These are phyloP conservation scores for Boletus semigastroideus DNA, from an alignment of 1,284 basidiomycete species.

Conservation along the genomic window DNA sequence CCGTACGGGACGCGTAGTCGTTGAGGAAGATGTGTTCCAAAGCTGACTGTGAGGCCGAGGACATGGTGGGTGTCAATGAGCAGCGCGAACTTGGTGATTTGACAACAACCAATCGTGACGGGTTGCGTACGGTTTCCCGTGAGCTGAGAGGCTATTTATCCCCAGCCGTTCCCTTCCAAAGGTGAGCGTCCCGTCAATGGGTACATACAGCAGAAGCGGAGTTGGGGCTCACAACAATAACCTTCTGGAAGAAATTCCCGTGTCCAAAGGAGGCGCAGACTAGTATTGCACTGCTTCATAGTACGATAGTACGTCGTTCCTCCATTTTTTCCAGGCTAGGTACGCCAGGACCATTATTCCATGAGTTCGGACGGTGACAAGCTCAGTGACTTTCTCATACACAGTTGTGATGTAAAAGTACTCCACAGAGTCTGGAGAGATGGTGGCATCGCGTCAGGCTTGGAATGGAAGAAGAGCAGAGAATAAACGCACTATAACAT, in stretches of 20 bases:
- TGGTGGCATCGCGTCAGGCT: too few species aligned
- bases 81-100: neutral
- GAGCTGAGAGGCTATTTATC: neutral
- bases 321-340: neutral
- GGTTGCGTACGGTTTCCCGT: neutral
- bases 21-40: neutral
- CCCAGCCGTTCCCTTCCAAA: neutral
- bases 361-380: too few species aligned
- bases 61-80: neutral
- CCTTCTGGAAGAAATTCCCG: neutral
- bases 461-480: too few species aligned
- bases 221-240: neutral
- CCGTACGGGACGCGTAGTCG: conserved; percentile 1
- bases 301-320: neutral
- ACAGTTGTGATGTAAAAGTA: too few species aligned
- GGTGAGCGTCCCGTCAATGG: neutral
- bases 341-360: neutral
- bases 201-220: neutral
- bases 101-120: neutral
- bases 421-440: too few species aligned
- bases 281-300: conserved; percentile 3
- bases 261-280: neutral
- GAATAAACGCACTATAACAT: too few species aligned
- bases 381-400: too few species aligned
- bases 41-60: neutral